Percentiles rank a stretch among this genome's conserved stretches.
Evolutionary conservation across 2,329 filamentous ascomycete species (phyloP).

Genomic region (Sarocladiaceae sp.): DNA sequence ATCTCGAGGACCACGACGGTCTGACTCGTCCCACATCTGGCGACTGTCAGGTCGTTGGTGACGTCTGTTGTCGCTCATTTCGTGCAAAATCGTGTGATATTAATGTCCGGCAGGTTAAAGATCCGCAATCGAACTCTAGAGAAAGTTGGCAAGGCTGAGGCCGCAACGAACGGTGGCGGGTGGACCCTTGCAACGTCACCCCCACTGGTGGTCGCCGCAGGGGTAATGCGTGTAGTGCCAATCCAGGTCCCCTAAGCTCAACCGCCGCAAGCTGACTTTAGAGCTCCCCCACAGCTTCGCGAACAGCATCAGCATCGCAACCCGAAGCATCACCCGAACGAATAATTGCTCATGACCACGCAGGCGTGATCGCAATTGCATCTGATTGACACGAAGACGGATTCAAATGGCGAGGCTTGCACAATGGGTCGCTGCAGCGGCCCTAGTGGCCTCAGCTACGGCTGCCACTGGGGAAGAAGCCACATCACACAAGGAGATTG

Average conservation of each 20-base stretch:
- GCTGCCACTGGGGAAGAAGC: constrained; percentile 18
- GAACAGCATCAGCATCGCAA: neutral
- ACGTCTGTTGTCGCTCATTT: constrained; percentile 30
- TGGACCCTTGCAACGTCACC: neutral
- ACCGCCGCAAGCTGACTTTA: too few species aligned
- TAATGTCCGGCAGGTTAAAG: too few species aligned
- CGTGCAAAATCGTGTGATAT: too few species aligned
- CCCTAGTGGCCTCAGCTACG: constrained; percentile 20
- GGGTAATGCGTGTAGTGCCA: too few species aligned
- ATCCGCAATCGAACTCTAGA: too few species aligned
- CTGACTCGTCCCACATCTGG: constrained; percentile 57
- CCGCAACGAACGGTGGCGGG: neutral
- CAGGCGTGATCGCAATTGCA: constrained; percentile 1
- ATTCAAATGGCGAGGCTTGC: constrained; percentile 26
- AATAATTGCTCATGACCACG: neutral
- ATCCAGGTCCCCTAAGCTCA: too few species aligned
- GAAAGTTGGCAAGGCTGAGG: too few species aligned
- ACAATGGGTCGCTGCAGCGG: constrained; percentile 25
- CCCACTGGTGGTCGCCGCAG: too few species aligned
- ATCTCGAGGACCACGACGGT: constrained; percentile 31
- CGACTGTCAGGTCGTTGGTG: constrained; percentile 45
- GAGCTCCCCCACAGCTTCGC: neutral
- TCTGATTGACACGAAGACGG: neutral
- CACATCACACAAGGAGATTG: constrained; percentile 39
- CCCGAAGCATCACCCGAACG: neutral